These are phyloP conservation scores for Aspergillus fumigatus DNA, from an alignment of 2,329 filamentous ascomycete species.

Conservation along the genomic window DNA sequence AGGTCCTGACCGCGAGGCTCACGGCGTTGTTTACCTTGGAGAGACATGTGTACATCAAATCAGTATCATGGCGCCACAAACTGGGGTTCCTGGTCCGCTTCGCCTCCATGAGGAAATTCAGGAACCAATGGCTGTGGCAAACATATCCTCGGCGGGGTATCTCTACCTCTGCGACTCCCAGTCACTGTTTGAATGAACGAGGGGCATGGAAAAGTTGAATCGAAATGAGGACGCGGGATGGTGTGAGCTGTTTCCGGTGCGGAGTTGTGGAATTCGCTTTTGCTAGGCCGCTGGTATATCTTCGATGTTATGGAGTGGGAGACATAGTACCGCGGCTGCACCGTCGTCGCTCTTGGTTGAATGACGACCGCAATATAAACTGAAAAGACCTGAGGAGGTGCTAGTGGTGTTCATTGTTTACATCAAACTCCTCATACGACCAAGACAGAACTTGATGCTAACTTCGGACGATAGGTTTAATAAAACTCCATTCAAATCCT, in stretches of 20 bases:
- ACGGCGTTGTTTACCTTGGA: constrained; percentile 23
- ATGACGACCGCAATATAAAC: constrained; percentile 40
- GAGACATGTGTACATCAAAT: constrained; percentile 24
- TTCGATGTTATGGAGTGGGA: constrained; percentile 8
- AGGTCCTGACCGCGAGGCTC: constrained; percentile 20
- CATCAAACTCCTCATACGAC: background rate
- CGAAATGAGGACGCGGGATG: constrained; percentile 1
- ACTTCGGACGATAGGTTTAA: background rate
- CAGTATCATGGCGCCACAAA: constrained; percentile 23
- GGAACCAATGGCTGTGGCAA: constrained; percentile 43
- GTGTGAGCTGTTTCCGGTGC: constrained; percentile 1
- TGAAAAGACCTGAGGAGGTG: constrained; percentile 46
- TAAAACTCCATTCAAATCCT: background rate
- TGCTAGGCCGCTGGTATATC: constrained; percentile 2
- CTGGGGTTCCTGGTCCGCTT: constrained; percentile 39
- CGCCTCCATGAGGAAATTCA: constrained; percentile 36
- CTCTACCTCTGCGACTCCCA: background rate
- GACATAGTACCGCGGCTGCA: constrained; percentile 26
- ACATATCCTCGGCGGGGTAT: constrained; percentile 19
- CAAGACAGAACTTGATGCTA: background rate
- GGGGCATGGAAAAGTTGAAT: background rate
- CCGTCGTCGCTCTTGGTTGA: constrained; percentile 22
- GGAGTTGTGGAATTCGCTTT: constrained; percentile 14
- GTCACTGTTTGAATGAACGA: constrained; percentile 7
- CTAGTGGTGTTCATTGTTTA: background rate